Evolutionary conservation across 352 stramenopile genomes (phyloP).

Genomic region (Pythium angustatum): DNA sequence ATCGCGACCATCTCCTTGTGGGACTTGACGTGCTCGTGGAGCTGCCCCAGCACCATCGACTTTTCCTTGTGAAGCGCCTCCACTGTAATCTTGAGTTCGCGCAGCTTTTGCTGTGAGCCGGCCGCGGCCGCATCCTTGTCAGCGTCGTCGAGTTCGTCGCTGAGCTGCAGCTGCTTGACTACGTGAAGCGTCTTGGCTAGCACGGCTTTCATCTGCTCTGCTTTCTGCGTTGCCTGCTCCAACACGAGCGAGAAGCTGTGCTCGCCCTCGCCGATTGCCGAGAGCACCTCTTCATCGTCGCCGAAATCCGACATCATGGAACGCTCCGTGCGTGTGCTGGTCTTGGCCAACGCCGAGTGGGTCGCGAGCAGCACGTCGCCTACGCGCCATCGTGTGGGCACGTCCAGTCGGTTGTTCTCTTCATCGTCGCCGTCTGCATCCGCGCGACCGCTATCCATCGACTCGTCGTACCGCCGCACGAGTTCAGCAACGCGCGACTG

Average conservation of each 20-base stretch:
- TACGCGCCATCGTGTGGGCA: conserved; percentile 53
- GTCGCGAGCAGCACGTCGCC: conserved; percentile 65
- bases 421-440: conserved; percentile 35
- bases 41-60: conserved; percentile 46
- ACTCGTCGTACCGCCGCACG: conserved; percentile 65
- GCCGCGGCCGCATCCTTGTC: conserved; percentile 3
- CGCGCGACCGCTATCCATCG: conserved; percentile 18
- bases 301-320: conserved; percentile 57
- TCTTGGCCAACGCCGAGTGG: conserved; percentile 59
- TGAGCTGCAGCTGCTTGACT: conserved; percentile 52
- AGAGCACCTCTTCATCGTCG: conserved; percentile 47
- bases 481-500: conserved; percentile 70
- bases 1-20: conserved; percentile 46
- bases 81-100: conserved; percentile 51
- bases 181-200: conserved; percentile 39
- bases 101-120: conserved; percentile 33
- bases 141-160: conserved; percentile 29
- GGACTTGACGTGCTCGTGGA: conserved; percentile 54
- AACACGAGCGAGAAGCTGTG: conserved; percentile 40
- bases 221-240: conserved; percentile 33
- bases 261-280: conserved; percentile 42
- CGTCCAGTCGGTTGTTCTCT: conserved; percentile 19
- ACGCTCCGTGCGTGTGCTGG: conserved; percentile 52
- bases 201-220: conserved; percentile 42
- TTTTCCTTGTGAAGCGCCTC: conserved; percentile 68